phyloP scores from a whole-genome alignment of 2,329 filamentous ascomycete genomes.

The Hypoxylon sp. region DNA sequence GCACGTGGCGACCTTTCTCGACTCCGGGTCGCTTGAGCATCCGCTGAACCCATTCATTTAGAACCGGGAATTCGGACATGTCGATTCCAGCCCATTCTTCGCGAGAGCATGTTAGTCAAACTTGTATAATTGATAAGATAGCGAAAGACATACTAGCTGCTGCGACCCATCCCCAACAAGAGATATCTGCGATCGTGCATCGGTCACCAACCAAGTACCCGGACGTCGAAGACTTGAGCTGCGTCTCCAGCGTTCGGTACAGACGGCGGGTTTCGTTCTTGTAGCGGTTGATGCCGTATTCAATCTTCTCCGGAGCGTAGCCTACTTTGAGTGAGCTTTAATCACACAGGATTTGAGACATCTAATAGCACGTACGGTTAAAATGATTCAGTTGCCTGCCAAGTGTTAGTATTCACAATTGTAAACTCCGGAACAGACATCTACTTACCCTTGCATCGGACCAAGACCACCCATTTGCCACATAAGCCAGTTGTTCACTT shows the following conservation, averaged over 20 bases:
- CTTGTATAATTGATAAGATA: background rate
- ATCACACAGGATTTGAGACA: background rate
- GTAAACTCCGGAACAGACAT: background rate
- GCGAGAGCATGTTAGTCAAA: constrained; percentile 30
- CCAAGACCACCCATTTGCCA: constrained; percentile 86
- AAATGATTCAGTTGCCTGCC: constrained; percentile 84
- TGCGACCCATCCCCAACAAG: constrained; percentile 84
- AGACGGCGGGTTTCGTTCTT: constrained; percentile 86
- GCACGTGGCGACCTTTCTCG: constrained; percentile 82
- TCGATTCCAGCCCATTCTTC: constrained; percentile 75
- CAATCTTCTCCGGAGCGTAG: constrained; percentile 86
- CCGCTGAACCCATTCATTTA: constrained; percentile 83
- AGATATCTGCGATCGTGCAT: constrained; percentile 82
- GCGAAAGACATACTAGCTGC: constrained; percentile 58
- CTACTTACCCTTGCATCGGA: constrained; percentile 77
- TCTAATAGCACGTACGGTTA: constrained; percentile 62
- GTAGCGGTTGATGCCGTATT: constrained; percentile 87
- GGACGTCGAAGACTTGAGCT: constrained; percentile 71
- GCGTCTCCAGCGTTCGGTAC: constrained; percentile 82
- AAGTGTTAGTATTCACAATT: constrained; percentile 28
- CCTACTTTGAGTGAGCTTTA: constrained; percentile 54
- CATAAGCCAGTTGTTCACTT: constrained; percentile 82
- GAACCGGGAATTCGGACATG: constrained; percentile 79
- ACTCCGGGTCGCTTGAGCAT: constrained; percentile 78
- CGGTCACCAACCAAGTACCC: constrained; percentile 77